These are phyloP conservation scores for Radiomyces spectabilis DNA, from an alignment of 192 early-diverging fungal species.

Conservation along the genomic window DNA sequence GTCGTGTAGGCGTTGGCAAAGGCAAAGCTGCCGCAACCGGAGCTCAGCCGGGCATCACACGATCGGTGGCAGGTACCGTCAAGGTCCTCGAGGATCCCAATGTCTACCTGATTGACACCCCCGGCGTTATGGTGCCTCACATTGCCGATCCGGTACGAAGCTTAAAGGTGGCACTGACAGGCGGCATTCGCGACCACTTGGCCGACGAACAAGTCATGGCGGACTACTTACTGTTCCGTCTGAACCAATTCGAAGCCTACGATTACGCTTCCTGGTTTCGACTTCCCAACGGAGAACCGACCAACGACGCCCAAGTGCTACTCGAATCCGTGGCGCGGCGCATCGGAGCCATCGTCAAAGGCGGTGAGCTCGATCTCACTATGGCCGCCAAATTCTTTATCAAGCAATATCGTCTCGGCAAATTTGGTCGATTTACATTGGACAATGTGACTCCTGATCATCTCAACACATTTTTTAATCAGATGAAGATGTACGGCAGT, in stretches of 20 bases:
- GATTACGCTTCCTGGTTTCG: conserved; percentile 32
- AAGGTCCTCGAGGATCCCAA: conserved; percentile 85
- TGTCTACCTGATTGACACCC: conserved; percentile 91
- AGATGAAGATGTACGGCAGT: conserved; percentile 6
- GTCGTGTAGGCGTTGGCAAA: conserved; percentile 67
- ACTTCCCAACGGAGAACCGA: conserved; percentile 37
- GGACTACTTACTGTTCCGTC: conserved; percentile 83
- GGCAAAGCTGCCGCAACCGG: conserved; percentile 83
- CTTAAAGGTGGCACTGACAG: conserved; percentile 87
- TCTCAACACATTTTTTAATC: conserved; percentile 43
- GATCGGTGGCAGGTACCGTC: conserved; percentile 56
- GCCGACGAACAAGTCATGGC: conserved; percentile 76
- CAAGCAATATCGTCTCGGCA: conserved; percentile 75
- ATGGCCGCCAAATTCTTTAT: conserved; percentile 68
- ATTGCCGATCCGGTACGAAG: conserved; percentile 73
- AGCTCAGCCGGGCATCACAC: conserved; percentile 81
- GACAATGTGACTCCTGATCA: conserved; percentile 60
- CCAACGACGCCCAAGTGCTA: conserved; percentile 64
- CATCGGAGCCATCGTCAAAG: conserved; percentile 60
- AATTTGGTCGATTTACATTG: conserved; percentile 71
- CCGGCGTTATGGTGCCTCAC: conserved; percentile 87
- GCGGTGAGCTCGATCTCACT: conserved; percentile 56
- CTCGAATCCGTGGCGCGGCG: conserved; percentile 53
- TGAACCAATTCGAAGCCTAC: conserved; percentile 56
- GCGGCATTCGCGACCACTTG: conserved; percentile 78